Percentiles rank a stretch among this genome's conserved stretches.
These are phyloP conservation scores for Citrus glauca DNA, from an alignment of 345 rosid genomes.

Conservation along the genomic window DNA sequence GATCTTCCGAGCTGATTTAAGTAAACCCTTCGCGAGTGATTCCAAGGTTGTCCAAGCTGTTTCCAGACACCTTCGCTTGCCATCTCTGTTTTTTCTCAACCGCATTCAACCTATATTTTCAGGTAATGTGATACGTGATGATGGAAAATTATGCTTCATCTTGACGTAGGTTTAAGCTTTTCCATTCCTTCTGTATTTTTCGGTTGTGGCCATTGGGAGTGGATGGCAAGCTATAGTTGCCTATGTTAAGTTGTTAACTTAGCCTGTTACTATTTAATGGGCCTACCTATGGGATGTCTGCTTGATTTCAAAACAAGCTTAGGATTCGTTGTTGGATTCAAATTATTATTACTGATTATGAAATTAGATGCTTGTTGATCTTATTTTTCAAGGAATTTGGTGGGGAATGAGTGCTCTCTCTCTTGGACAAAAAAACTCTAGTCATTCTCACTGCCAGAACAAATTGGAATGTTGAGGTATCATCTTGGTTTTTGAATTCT, in stretches of 20 bases:
- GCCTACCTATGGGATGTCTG: slow-evolving; percentile 83
- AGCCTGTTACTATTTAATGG: slow-evolving; percentile 65
- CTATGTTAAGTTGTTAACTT: slow-evolving; percentile 73
- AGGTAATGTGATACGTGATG: slow-evolving; percentile 24
- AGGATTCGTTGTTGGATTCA: slow-evolving; percentile 42
- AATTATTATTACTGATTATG: neutral
- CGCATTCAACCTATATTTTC: slow-evolving; percentile 95
- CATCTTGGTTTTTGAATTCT: neutral
- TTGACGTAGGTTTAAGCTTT: neutral
- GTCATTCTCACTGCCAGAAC: slow-evolving; percentile 69
- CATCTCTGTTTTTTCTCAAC: slow-evolving; percentile 69
- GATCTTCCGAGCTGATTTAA: slow-evolving; percentile 45
- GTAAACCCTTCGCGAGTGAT: slow-evolving; percentile 70
- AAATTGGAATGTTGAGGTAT: slow-evolving; percentile 74
- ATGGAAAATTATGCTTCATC: neutral
- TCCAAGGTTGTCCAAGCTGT: slow-evolving; percentile 54
- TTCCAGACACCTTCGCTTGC: slow-evolving; percentile 65
- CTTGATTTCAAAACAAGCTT: slow-evolving; percentile 80
- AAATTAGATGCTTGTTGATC: neutral
- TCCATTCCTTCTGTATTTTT: neutral
- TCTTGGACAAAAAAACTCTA: slow-evolving; percentile 59
- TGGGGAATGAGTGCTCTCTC: slow-evolving; percentile 86
- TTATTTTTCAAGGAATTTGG: slow-evolving; percentile 46
- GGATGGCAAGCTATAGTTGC: slow-evolving; percentile 97
- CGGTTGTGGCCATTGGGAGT: slow-evolving; percentile 93